A percentile compares a stretch with the other conserved stretches of the same genome.
Evolutionary conservation across 345 rosid genomes (phyloP).

Genomic region (Conringia planisiliqua): DNA sequence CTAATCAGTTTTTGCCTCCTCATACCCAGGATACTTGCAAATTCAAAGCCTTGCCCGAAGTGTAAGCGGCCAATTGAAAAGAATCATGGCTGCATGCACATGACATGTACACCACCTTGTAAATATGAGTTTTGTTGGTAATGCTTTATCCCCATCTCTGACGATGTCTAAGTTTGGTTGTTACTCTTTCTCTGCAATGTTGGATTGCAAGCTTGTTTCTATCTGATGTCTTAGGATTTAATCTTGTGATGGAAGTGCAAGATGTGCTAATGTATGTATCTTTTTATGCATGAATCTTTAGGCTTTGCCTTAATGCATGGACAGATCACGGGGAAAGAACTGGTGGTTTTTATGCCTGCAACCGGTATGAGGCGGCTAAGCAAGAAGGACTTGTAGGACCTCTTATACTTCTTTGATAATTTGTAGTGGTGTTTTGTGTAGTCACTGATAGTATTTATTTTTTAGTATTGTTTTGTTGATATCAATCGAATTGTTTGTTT

Average conservation of each 20-base stretch:
- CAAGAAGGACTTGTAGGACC: slow-evolving; percentile 81
- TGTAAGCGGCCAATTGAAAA: slow-evolving; percentile 40
- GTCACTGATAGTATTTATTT: background rate
- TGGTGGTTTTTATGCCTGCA: slow-evolving; percentile 40
- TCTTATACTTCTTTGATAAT: slow-evolving; percentile 18
- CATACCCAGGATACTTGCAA: slow-evolving; percentile 32
- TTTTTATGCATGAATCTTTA: slow-evolving; percentile 10
- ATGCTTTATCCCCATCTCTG: background rate
- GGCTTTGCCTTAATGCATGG: slow-evolving; percentile 39
- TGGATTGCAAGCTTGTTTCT: background rate
- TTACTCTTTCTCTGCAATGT: slow-evolving; percentile 5
- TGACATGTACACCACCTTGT: slow-evolving; percentile 40
- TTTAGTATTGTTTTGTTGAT: background rate
- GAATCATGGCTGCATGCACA: slow-evolving; percentile 39
- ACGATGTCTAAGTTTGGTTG: slow-evolving; percentile 9
- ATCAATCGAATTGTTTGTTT: background rate
- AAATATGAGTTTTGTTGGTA: slow-evolving; percentile 40
- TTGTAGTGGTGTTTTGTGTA: background rate
- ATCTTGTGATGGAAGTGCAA: background rate
- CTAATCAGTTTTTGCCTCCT: slow-evolving; percentile 7
- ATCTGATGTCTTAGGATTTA: slow-evolving; percentile 2
- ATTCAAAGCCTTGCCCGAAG: slow-evolving; percentile 39
- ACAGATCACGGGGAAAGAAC: slow-evolving; percentile 38
- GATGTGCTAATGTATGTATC: slow-evolving; percentile 4
- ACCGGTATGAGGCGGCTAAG: slow-evolving; percentile 67